These are phyloP conservation scores for Begonia fuchsioides DNA, from an alignment of 306 rosid genomes.

Conservation along the genomic window DNA sequence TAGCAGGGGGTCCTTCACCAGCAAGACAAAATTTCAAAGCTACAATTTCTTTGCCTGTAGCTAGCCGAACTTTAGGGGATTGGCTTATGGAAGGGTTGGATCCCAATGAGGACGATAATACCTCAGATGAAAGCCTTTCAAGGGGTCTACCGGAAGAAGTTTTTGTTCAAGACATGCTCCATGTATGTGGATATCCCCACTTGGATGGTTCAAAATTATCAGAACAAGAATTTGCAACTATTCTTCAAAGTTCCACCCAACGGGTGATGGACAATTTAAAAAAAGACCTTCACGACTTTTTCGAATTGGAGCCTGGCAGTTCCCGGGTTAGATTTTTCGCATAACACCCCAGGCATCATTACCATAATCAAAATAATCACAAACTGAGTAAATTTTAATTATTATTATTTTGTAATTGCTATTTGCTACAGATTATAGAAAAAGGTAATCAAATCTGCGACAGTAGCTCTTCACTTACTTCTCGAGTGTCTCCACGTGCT, in stretches of 20 bases:
- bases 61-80: conserved; percentile 76
- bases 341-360: conserved; percentile 6
- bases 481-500: conserved; percentile 4
- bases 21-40: conserved; percentile 79
- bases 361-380: neutral
- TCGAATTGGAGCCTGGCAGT: conserved; percentile 19
- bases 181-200: too few relatives aligned
- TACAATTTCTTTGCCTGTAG: conserved; percentile 61
- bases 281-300: conserved; percentile 14
- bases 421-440: conserved; percentile 17
- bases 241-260: conserved; percentile 12
- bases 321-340: conserved; percentile 23
- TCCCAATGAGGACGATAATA: conserved; percentile 18
- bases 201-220: too few relatives aligned
- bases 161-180: too few relatives aligned
- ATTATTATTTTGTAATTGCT: conserved; percentile 4
- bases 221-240: conserved; percentile 10
- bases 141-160: too few relatives aligned
- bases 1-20: conserved; percentile 98
- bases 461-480: conserved; percentile 11
- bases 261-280: conserved; percentile 14
- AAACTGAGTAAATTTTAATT: neutral
- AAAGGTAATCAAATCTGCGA: conserved; percentile 7
- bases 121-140: too few relatives aligned
- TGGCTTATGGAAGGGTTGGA: conserved; percentile 46